Evolutionary conservation across 768 basidiomycete genomes (phyloP).

Genomic region (Podaxis rugospora): DNA sequence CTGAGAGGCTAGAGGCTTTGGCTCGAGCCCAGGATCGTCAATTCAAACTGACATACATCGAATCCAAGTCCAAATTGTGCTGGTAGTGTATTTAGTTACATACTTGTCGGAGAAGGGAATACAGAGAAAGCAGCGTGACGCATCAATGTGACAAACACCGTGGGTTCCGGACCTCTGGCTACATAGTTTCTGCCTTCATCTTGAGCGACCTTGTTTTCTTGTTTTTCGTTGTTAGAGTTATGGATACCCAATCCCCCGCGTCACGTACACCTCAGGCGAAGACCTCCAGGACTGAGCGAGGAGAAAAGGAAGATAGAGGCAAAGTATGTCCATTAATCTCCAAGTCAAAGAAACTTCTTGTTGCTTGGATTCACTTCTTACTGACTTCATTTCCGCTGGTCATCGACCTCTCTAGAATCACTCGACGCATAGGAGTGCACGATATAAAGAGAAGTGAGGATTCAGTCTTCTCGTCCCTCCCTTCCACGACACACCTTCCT

Average conservation of each 20-base stretch:
- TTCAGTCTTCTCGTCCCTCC: not conserved
- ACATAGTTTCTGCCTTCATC: not conserved
- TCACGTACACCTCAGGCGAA: not conserved
- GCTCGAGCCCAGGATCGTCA: not conserved
- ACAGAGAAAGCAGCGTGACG: too few species aligned
- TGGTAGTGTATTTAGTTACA: not conserved
- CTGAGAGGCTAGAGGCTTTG: not conserved
- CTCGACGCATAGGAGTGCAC: slow-evolving; percentile 6
- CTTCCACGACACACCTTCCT: not conserved
- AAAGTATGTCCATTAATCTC: slow-evolving; percentile 6
- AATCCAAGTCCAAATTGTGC: not conserved
- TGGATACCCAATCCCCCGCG: not conserved
- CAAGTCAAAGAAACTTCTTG: not conserved
- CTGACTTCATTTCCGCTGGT: not conserved
- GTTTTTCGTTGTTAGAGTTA: not conserved
- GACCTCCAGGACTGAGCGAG: not conserved
- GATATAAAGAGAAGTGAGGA: slow-evolving; percentile 13
- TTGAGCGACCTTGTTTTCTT: not conserved
- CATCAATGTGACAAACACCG: too few species aligned
- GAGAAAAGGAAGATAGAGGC: slow-evolving; percentile 10
- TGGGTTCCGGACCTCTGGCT: too few species aligned
- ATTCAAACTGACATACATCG: not conserved
- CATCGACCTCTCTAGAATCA: not conserved
- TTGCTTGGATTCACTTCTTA: not conserved
- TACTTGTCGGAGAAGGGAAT: too few species aligned